Evolutionary conservation across 371 early-diverging fungal genomes (phyloP).

Genomic region (Gilbertella persicaria): DNA sequence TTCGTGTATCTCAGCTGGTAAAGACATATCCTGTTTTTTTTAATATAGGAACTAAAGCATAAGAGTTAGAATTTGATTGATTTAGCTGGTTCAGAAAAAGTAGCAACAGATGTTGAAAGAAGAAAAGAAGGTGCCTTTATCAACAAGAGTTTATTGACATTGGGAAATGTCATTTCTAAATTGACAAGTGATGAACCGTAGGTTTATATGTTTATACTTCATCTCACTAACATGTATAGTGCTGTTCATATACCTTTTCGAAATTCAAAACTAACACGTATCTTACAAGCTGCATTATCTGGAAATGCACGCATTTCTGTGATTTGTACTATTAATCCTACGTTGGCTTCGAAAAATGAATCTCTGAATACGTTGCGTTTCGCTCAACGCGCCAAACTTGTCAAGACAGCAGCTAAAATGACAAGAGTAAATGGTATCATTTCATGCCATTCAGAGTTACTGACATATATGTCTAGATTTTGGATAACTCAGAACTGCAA

Average conservation of each 20-base stretch:
- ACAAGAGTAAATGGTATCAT: conserved; percentile 24
- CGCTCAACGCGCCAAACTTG: conserved; percentile 79
- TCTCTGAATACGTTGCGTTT: conserved; percentile 88
- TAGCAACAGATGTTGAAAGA: conserved; percentile 69
- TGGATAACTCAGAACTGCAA: conserved; percentile 83
- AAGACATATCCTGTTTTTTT: not conserved
- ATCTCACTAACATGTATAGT: not conserved
- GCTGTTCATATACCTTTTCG: conserved; percentile 83
- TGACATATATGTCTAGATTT: conserved; percentile 31
- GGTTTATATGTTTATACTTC: not conserved
- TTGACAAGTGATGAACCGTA: conserved; percentile 34
- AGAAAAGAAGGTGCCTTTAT: conserved; percentile 94
- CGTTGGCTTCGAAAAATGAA: conserved; percentile 70
- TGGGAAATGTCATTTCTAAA: conserved; percentile 91
- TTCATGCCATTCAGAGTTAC: not conserved
- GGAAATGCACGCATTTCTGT: conserved; percentile 84
- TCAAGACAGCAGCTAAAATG: conserved; percentile 50
- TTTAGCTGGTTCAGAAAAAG: conserved; percentile 97
- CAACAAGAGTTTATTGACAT: conserved; percentile 84
- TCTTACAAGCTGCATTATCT: conserved; percentile 85
- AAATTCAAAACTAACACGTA: conserved; percentile 91
- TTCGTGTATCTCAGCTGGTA: conserved; percentile 73
- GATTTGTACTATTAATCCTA: conserved; percentile 82
- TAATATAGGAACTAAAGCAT: not conserved
- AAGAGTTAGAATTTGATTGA: conserved; percentile 88